Conservation (phyloP, 75 land plant genomes). For the Adiantum capillusveneris region DNA sequence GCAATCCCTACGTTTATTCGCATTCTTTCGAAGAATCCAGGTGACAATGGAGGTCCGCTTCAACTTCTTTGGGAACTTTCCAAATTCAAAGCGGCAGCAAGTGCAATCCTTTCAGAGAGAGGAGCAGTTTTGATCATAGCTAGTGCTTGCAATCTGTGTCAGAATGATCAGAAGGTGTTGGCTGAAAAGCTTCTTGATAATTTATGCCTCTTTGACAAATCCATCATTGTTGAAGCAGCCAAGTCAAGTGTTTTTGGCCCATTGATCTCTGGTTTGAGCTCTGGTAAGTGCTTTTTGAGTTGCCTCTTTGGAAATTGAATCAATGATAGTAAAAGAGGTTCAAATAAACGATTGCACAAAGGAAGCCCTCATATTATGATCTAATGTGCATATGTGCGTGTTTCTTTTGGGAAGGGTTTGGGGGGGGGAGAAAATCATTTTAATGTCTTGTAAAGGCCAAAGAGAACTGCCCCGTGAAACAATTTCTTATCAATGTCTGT, state of each 20-base stretch:
- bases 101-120: conserved; percentile 11
- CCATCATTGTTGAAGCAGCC: conserved; percentile 18
- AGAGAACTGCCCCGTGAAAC: too few relatives aligned
- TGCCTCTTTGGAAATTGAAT: too few relatives aligned
- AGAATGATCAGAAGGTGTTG: conserved; percentile 17
- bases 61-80: conserved; percentile 28
- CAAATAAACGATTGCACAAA: too few relatives aligned
- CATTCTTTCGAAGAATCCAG: conserved; percentile 14
- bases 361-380: too few relatives aligned
- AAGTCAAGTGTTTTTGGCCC: conserved; percentile 20
- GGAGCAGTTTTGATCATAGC: conserved; percentile 19
- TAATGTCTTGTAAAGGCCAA: too few relatives aligned
- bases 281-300: conserved; percentile 24
- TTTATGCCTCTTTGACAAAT: conserved; percentile 9
- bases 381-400: too few relatives aligned
- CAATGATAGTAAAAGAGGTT: too few relatives aligned
- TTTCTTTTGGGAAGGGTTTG: too few relatives aligned
- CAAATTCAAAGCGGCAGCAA: conserved; percentile 9
- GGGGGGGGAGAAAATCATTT: too few relatives aligned
- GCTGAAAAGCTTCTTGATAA: conserved; percentile 18
- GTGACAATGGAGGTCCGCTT: conserved; percentile 14
- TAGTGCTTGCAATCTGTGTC: conserved; percentile 14
- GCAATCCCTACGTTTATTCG: conserved; percentile 19
- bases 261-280: conserved; percentile 5
- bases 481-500: too few relatives aligned